Percentiles rank a stretch among this genome's conserved stretches.
phyloP scores from a whole-genome alignment of 2,329 filamentous ascomycete genomes.

The Sclerotinia glacialis region DNA sequence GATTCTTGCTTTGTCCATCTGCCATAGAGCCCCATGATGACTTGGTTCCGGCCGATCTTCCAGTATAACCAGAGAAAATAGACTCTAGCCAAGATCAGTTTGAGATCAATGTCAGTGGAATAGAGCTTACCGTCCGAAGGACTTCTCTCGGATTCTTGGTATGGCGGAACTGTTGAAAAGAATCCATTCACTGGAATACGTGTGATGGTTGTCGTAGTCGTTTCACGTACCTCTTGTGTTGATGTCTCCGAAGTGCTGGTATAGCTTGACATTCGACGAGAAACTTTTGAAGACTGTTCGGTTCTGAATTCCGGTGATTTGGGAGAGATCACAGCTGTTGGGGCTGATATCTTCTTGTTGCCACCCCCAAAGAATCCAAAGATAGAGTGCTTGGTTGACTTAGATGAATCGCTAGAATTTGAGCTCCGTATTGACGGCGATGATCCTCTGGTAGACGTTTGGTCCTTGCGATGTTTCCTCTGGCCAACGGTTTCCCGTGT shows the following conservation, averaged over 20 bases:
- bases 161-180: constrained; percentile 21
- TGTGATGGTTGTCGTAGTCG: constrained; percentile 21
- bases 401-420: constrained; percentile 26
- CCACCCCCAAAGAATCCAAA: constrained; percentile 39
- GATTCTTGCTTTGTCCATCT: constrained; percentile 34
- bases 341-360: constrained; percentile 30
- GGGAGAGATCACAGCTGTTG: constrained; percentile 14
- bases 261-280: constrained; percentile 28
- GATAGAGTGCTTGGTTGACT: constrained; percentile 23
- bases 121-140: constrained; percentile 31
- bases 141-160: constrained; percentile 23
- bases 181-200: constrained; percentile 23
- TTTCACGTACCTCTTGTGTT: constrained; percentile 20
- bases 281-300: constrained; percentile 22
- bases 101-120: not conserved
- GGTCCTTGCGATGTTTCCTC: constrained; percentile 35
- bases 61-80: constrained; percentile 47
- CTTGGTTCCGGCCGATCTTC: constrained; percentile 39
- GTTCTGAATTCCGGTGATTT: constrained; percentile 14
- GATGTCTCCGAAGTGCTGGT: constrained; percentile 26
- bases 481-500: constrained; percentile 37
- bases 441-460: constrained; percentile 20
- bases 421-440: constrained; percentile 27
- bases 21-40: constrained; percentile 40
- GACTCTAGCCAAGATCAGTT: constrained; percentile 43